Base-by-base conservation (phyloP, 805 yeast genomes). In the Grigorovia humatica region DNA sequence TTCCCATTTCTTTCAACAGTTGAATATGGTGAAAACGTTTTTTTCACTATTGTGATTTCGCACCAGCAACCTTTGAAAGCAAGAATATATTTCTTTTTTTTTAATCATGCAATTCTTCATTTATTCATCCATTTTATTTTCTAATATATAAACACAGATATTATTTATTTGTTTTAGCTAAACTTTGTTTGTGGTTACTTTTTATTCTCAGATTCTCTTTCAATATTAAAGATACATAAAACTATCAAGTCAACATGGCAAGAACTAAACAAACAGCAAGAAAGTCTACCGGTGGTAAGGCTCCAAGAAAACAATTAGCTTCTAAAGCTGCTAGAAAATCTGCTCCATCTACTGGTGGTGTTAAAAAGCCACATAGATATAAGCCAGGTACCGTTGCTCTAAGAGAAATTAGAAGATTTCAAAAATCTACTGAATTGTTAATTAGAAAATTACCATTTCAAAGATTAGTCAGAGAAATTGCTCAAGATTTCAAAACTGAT, bases 401-500 rank as follows among this genome's bases (percentile, higher is more conserved):
- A 72, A 84, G 96, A 78, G 98, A 91, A 78, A 88, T 93, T 70
- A 85, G 96, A 80, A 85, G 95, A 80, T 91, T 90, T 79, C 98
- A 91, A 78, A 87, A 88, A 71, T 85, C 96, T 54, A 90, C 98
- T 62, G 96, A 90, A 72, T 79, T 91, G 50, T 81, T 91, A 74
- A 88, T 91, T 74, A 86, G 96, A 80, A 91, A 91, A 74, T 80
- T 91, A 63, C 98, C 98, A 54, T 91, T 91, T 85, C 96, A 91
- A 73, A 84, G 97, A 79, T 80, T 90, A 70, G 96, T 90, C 53
- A 81, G 96, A 73, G 96, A 90, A 75, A 88, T 91, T 58, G 95
- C 96, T 58, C 91, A 85, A 73, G 96, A 89, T 71, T 85, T 86
- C 81, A 85, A 84, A 78, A 82, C 91, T 63, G 95, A 86, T 70